Evolutionary conservation across 108 stramenopile species (phyloP).

Genomic region (Conticribra weissflogii): DNA sequence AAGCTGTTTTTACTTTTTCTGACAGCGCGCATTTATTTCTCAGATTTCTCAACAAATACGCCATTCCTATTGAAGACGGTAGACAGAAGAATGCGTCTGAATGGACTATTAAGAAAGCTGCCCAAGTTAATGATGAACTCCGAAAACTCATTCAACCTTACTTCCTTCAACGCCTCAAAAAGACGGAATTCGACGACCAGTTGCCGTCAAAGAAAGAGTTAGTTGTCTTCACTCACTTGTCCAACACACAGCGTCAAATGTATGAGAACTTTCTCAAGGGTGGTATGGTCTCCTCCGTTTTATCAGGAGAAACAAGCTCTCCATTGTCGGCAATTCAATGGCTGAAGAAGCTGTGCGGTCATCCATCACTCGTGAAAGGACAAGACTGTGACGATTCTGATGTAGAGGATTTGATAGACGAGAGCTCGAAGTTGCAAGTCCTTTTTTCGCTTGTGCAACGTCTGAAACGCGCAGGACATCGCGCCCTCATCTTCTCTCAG

Average conservation of each 20-base stretch:
- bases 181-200: constrained; percentile 76
- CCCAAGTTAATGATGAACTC: constrained; percentile 67
- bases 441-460: constrained; percentile 62
- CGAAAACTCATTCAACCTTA: constrained; percentile 81
- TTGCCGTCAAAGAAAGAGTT: constrained; percentile 93
- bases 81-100: constrained; percentile 72
- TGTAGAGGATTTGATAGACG: constrained; percentile 31
- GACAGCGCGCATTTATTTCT: too few relatives aligned
- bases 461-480: constrained; percentile 73
- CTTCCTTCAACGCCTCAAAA: constrained; percentile 88
- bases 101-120: constrained; percentile 65
- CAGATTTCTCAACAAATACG: constrained; percentile 68
- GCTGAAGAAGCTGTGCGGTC: constrained; percentile 83
- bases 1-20: constrained; percentile 48
- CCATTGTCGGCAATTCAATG: constrained; percentile 72
- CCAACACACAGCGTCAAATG: constrained; percentile 75
- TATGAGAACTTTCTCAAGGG: constrained; percentile 81
- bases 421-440: constrained; percentile 79
- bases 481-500: constrained; percentile 91
- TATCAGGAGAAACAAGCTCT: constrained; percentile 50
- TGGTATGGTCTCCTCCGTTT: constrained; percentile 51
- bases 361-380: constrained; percentile 65
- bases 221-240: constrained; percentile 90
- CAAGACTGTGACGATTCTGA: constrained; percentile 25
- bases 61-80: constrained; percentile 77